phyloP scores from a whole-genome alignment of 495 filamentous ascomycete genomes.

The Annulohypoxylon stygium region DNA sequence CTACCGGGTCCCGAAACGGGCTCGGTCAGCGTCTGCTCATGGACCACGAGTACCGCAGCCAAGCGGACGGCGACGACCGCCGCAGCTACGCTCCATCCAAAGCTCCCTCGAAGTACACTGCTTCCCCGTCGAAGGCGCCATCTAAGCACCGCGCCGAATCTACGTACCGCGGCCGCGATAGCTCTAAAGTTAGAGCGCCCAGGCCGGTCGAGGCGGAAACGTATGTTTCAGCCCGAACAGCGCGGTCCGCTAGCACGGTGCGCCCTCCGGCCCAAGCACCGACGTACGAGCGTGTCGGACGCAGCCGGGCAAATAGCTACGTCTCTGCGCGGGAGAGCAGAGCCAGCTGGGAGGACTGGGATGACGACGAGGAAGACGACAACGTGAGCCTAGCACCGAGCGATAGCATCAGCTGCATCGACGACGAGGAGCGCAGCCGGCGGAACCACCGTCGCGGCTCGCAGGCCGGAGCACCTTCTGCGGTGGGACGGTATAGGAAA shows the following conservation, averaged over 20 bases:
- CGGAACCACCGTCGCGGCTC: slow-evolving; percentile 12
- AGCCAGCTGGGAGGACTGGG: slow-evolving; percentile 39
- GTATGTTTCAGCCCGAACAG: slow-evolving; percentile 56
- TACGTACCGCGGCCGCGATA: slow-evolving; percentile 18
- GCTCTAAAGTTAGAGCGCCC: slow-evolving; percentile 10
- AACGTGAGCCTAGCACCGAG: slow-evolving; percentile 59
- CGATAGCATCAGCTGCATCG: slow-evolving; percentile 70
- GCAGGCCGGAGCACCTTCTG: slow-evolving; percentile 20
- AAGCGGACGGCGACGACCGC: slow-evolving; percentile 28
- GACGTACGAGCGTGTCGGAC: neutral
- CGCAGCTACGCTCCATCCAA: slow-evolving; percentile 36
- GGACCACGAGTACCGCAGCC: slow-evolving; percentile 54
- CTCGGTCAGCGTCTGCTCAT: slow-evolving; percentile 28
- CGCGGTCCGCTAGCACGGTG: slow-evolving; percentile 51
- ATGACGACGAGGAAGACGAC: slow-evolving; percentile 38
- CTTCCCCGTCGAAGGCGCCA: slow-evolving; percentile 14
- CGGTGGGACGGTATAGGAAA: slow-evolving; percentile 34
- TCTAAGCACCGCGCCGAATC: slow-evolving; percentile 23
- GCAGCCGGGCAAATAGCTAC: slow-evolving; percentile 46
- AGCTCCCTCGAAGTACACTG: slow-evolving; percentile 14
- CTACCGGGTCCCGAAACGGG: slow-evolving; percentile 17
- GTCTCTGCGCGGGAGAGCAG: slow-evolving; percentile 42
- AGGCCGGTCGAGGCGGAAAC: slow-evolving; percentile 47
- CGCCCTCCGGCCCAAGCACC: slow-evolving; percentile 38
- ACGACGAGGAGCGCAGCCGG: slow-evolving; percentile 51